Evolutionary conservation across 495 filamentous ascomycete species (phyloP), one percentile per base, ranked within the genome.

Genomic region (Tuber magnatum): DNA sequence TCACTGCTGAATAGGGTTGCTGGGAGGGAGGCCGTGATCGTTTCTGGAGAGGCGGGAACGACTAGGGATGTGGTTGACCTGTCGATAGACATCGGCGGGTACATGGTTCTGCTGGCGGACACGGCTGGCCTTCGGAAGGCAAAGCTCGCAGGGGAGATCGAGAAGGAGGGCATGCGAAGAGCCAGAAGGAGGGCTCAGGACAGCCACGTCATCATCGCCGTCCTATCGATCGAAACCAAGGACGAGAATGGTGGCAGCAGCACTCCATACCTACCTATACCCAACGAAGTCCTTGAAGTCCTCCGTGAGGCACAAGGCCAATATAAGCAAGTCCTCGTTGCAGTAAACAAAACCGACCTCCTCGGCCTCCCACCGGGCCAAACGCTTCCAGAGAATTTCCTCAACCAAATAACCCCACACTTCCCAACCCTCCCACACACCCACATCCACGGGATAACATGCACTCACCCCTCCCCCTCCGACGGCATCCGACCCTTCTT

Each of bases 11-110:
- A 99, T 84, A 86, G 88, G 71, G 87, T 99, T 77, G 93, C 97
- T n/a, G 94, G 94, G 3, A 86, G 94, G 71, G 94, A 99, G 81
- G 96, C 95, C 0, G 93, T 92, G 32, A 99, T 99, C 82, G 96
- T 98, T 5, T 97, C 93, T 68, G 86, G 88, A 0, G 94, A 98
- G 82, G 92, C 92, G 43, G 95, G 95, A 0, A 99, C 95, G 0
- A 99, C 95, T 1, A 85, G 95, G 51, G 96, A 98, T 87, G 91
- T 98, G 41, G 91, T 99, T 28, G 95, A 98, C 84, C 91, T 96
- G 1, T 92, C 92, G 35, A 86, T 99, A 22, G 96, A 99, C 84
- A 87, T 99, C 65, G 90, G 91, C 0, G 95, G 95, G 0, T 99
- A 91, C 84, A 90, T 92, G 76, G 95, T 93, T 80, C 91, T 91